Evolutionary conservation across 192 early-diverging fungal species (phyloP).

Genomic region (Entomortierella parvispora): DNA sequence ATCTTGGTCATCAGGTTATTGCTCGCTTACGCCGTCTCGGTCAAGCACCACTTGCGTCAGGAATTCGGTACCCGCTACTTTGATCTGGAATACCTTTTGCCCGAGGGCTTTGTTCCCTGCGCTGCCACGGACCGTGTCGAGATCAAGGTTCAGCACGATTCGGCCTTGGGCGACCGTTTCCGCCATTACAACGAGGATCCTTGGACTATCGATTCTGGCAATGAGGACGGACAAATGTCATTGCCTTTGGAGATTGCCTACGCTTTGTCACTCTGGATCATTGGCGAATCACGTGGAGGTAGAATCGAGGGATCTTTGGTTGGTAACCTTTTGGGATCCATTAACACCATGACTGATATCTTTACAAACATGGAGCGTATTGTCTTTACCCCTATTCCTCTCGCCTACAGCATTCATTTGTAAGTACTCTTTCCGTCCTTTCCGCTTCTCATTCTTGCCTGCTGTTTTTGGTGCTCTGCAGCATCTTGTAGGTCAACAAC

Average conservation of each 20-base stretch:
- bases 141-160: conserved; percentile 9
- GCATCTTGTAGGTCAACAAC: no score
- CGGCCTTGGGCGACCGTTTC: conserved; percentile 20
- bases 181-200: conserved; percentile 31
- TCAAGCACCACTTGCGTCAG: conserved; percentile 70
- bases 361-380: conserved; percentile 73
- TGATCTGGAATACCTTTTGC: conserved; percentile 63
- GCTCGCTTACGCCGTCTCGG: conserved; percentile 64
- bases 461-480: not conserved
- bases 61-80: conserved; percentile 68
- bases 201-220: conserved; percentile 40
- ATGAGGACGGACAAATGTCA: conserved; percentile 45
- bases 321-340: conserved; percentile 31
- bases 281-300: conserved; percentile 35
- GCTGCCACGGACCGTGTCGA: conserved; percentile 9
- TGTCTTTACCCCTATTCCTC: conserved; percentile 73
- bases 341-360: conserved; percentile 52
- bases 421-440: conserved; percentile 63
- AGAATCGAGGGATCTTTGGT: conserved; percentile 42
- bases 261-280: conserved; percentile 45
- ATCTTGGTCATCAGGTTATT: conserved; percentile 60
- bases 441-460: conserved; percentile 12
- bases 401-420: conserved; percentile 77
- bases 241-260: conserved; percentile 53
- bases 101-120: conserved; percentile 41